Conservation (phyloP, 805 yeast species). For the Ogataea sp. region DNA sequence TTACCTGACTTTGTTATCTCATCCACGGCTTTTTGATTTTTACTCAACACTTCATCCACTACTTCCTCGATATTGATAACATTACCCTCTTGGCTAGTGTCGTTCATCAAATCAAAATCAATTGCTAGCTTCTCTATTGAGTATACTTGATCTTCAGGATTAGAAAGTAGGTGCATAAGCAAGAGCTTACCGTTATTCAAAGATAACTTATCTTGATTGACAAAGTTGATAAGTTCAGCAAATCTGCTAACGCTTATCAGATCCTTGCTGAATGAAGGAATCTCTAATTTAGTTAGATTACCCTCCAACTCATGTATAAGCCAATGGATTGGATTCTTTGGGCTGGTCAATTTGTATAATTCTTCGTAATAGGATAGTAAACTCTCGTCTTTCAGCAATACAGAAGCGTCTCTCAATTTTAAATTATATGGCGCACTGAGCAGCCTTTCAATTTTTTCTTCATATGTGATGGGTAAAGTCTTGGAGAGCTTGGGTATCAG, state of each 20-base stretch:
- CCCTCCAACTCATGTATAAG: conserved; percentile 77
- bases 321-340: conserved; percentile 58
- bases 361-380: conserved; percentile 46
- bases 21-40: conserved; percentile 46
- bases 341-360: conserved; percentile 25
- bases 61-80: conserved; percentile 20
- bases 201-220: conserved; percentile 43
- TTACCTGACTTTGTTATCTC: conserved; percentile 52
- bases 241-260: conserved; percentile 35
- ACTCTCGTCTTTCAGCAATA: conserved; percentile 43
- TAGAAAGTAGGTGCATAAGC: conserved; percentile 50
- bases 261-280: conserved; percentile 20
- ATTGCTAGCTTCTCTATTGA: conserved; percentile 39
- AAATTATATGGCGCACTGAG: conserved; percentile 49
- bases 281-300: conserved; percentile 43
- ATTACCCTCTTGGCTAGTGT: conserved; percentile 28
- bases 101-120: conserved; percentile 37
- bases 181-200: conserved; percentile 61
- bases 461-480: conserved; percentile 55
- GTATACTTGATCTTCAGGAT: conserved; percentile 28
- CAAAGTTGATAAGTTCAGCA: conserved; percentile 45
- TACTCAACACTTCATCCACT: conserved; percentile 27
- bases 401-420: conserved; percentile 66
- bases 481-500: conserved; percentile 29
- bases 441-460: conserved; percentile 35